These are phyloP conservation scores for Agastache rugosa DNA, from an alignment of 257 asterid species.

Conservation along the genomic window DNA sequence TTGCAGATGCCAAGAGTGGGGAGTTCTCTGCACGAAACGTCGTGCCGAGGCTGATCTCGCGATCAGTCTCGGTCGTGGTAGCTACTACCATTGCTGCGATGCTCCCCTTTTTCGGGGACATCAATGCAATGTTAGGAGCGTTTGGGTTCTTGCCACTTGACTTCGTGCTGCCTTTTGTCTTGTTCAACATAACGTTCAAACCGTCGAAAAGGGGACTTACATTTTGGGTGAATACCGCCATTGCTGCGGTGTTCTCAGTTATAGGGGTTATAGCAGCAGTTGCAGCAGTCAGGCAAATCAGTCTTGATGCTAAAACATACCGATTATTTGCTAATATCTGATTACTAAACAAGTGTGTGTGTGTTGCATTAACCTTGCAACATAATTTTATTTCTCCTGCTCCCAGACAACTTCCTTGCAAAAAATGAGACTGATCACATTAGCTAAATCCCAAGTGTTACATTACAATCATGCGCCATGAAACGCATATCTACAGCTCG, in stretches of 20 bases:
- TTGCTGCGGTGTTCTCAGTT: conserved; percentile 64
- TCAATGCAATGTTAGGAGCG: conserved; percentile 80
- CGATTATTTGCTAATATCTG: conserved; percentile 68
- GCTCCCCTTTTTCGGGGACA: conserved; percentile 93
- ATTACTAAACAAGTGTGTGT: not conserved
- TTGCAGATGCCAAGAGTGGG: conserved; percentile 62
- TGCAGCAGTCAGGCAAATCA: conserved; percentile 88
- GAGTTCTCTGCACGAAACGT: conserved; percentile 74
- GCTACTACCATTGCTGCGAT: conserved; percentile 82
- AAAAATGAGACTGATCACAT: too few relatives aligned
- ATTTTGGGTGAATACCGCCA: conserved; percentile 67
- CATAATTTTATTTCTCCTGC: too few relatives aligned
- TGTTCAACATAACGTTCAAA: conserved; percentile 84
- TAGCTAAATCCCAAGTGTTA: not conserved
- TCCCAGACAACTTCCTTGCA: too few relatives aligned
- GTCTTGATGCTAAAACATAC: conserved; percentile 79
- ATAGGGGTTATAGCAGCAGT: conserved; percentile 70
- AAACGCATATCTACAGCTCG: not conserved
- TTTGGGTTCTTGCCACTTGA: conserved; percentile 94
- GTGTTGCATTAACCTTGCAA: too few relatives aligned
- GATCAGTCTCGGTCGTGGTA: conserved; percentile 66
- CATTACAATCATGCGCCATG: not conserved
- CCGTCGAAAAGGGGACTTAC: conserved; percentile 57
- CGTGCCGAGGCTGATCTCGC: conserved; percentile 64
- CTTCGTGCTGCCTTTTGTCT: conserved; percentile 78